Evolutionary conservation across 371 early-diverging fungal species (phyloP).

Genomic region (Lichtheimia corymbifera): DNA sequence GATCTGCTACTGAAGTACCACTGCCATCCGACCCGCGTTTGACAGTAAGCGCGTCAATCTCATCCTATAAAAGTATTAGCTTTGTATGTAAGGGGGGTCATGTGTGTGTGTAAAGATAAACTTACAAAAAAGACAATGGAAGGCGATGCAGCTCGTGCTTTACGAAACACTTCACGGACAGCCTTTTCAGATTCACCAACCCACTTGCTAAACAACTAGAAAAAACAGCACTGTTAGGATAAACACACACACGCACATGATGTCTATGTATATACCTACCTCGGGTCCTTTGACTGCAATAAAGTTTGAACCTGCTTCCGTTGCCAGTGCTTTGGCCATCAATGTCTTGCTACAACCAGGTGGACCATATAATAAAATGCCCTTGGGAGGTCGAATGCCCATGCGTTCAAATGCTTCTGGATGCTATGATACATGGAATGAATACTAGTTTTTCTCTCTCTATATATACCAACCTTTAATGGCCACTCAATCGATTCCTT

Average conservation of each 20-base stretch:
- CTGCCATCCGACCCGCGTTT: slow-evolving; percentile 74
- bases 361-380: slow-evolving; percentile 96
- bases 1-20: slow-evolving; percentile 84
- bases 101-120: slow-evolving; percentile 1
- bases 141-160: slow-evolving; percentile 93
- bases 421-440: slow-evolving; percentile 50
- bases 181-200: slow-evolving; percentile 99
- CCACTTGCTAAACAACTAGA: slow-evolving; percentile 92
- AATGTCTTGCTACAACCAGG: slow-evolving; percentile 98
- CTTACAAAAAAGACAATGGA: slow-evolving; percentile 97
- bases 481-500: slow-evolving; percentile 99
- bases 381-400: slow-evolving; percentile 94
- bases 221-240: neutral
- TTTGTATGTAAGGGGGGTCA: neutral
- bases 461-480: slow-evolving; percentile 60
- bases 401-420: slow-evolving; percentile 86
- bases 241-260: neutral
- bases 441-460: neutral
- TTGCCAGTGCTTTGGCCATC: slow-evolving; percentile 97
- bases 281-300: slow-evolving; percentile 98
- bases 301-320: slow-evolving; percentile 96
- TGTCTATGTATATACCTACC: slow-evolving; percentile 36
- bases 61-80: slow-evolving; percentile 65
- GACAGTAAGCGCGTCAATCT: slow-evolving; percentile 96
- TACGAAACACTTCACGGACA: slow-evolving; percentile 91